These are phyloP conservation scores for Candolleomyces aberdarensis DNA, from an alignment of 768 basidiomycete genomes.

Conservation along the genomic window DNA sequence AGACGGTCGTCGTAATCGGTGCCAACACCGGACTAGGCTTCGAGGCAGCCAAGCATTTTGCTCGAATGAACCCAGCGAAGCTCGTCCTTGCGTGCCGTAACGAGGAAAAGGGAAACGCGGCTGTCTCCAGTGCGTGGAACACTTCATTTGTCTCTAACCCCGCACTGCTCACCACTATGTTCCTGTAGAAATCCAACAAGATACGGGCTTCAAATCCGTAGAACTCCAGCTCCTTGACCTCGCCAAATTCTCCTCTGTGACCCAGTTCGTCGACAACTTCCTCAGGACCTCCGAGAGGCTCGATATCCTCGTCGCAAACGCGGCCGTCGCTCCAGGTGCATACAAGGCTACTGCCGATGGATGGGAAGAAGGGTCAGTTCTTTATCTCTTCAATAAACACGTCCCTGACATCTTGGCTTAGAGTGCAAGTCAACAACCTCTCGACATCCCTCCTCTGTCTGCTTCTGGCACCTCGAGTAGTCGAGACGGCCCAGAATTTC, in stretches of 20 bases:
- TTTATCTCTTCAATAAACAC: neutral
- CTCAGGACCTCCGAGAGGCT: constrained; percentile 30
- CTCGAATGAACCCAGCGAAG: constrained; percentile 36
- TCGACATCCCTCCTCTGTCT: constrained; percentile 34
- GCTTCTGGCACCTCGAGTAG: constrained; percentile 37
- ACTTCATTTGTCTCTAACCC: neutral
- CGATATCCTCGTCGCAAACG: constrained; percentile 46
- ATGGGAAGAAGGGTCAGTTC: constrained; percentile 41
- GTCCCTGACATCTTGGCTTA: constrained; percentile 12
- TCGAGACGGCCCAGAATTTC: constrained; percentile 28
- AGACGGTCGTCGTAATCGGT: constrained; percentile 44
- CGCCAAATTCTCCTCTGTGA: constrained; percentile 33
- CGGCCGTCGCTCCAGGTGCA: constrained; percentile 17
- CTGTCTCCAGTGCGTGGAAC: constrained; percentile 28
- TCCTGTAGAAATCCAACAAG: constrained; percentile 19
- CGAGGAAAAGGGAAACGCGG: constrained; percentile 28
- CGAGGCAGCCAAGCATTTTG: constrained; percentile 44
- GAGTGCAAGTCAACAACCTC: constrained; percentile 44
- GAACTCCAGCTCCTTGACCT: constrained; percentile 40
- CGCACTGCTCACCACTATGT: neutral
- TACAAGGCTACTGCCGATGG: constrained; percentile 32
- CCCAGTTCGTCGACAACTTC: constrained; percentile 31
- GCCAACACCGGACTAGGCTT: constrained; percentile 51
- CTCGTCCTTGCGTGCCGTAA: constrained; percentile 37
- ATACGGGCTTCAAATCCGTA: constrained; percentile 28